A percentile compares a stretch with the other conserved stretches of the same genome.
phyloP scores from a whole-genome alignment of 495 filamentous ascomycete species.

The Neurospora sp. region DNA sequence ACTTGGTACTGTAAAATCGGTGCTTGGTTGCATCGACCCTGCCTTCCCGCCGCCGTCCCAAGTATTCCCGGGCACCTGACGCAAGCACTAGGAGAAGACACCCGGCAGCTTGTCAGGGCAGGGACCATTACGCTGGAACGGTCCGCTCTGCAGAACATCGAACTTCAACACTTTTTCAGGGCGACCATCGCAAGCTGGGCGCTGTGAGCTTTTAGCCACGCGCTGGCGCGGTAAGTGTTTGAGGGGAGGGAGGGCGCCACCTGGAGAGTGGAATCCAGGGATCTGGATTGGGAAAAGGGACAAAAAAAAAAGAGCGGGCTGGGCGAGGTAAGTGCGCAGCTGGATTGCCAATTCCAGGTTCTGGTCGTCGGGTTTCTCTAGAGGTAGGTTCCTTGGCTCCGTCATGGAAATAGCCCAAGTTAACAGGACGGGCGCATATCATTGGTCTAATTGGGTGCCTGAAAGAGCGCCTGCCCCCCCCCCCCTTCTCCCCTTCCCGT shows the following conservation, averaged over 20 bases:
- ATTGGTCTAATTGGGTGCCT: constrained; percentile 2
- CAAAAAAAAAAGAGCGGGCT: not conserved
- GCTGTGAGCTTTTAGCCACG: not conserved
- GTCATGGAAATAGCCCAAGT: not conserved
- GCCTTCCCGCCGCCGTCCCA: not conserved
- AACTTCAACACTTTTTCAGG: not conserved
- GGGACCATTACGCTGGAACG: not conserved
- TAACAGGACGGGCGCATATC: not conserved
- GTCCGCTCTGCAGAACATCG: not conserved
- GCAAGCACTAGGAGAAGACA: not conserved
- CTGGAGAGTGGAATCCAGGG: not conserved
- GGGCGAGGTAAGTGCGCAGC: not conserved
- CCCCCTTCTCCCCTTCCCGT: constrained; percentile 4
- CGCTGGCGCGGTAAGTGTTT: not conserved
- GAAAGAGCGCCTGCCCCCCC: constrained; percentile 2
- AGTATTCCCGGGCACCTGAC: not conserved
- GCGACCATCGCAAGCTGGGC: not conserved
- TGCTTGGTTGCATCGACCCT: not conserved
- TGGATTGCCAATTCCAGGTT: not conserved
- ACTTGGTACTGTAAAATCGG: not conserved
- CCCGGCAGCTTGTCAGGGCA: not conserved
- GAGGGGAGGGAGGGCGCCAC: not conserved
- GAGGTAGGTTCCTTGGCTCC: not conserved
- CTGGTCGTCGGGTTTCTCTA: not conserved
- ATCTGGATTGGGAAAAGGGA: not conserved